phyloP scores from a whole-genome alignment of 2,329 filamentous ascomycete species.

The Fusarium temperatum region DNA sequence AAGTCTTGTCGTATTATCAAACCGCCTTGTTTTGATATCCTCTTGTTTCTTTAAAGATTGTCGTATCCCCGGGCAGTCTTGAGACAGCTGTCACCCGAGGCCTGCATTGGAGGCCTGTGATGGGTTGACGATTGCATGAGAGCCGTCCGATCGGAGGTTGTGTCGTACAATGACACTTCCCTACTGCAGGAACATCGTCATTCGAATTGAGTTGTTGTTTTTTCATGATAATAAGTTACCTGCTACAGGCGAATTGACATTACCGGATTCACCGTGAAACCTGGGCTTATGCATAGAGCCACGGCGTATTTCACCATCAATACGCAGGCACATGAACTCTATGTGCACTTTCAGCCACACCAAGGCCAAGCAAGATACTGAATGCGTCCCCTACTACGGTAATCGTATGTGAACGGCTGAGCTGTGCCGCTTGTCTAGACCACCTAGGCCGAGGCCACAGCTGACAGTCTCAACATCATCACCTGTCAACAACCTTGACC shows the following conservation, averaged over 20 bases:
- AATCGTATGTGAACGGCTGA: slow-evolving; percentile 8
- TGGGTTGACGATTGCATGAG: background rate
- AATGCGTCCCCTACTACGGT: background rate
- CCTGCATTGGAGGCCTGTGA: slow-evolving; percentile 18
- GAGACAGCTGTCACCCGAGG: slow-evolving; percentile 25
- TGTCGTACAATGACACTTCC: slow-evolving; percentile 16
- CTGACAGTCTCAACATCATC: slow-evolving; percentile 8
- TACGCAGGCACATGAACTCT: slow-evolving; percentile 5
- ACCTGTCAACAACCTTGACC: slow-evolving; percentile 6
- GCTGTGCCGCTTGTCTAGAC: slow-evolving; percentile 29
- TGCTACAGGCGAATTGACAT: background rate
- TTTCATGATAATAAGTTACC: background rate
- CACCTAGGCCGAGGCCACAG: slow-evolving; percentile 8
- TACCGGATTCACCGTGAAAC: slow-evolving; percentile 3
- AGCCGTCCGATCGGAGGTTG: slow-evolving; percentile 4
- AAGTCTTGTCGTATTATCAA: slow-evolving; percentile 5
- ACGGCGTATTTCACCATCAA: background rate
- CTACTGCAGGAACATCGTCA: slow-evolving; percentile 13
- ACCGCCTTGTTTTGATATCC: slow-evolving; percentile 15
- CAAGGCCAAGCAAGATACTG: slow-evolving; percentile 22
- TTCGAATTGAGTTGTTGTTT: background rate
- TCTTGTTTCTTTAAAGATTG: background rate
- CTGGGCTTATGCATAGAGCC: background rate
- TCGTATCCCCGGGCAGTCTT: slow-evolving; percentile 1
- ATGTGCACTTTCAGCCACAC: slow-evolving; percentile 20